A percentile compares a stretch with the other conserved stretches of the same genome.
phyloP scores from a whole-genome alignment of 805 yeast genomes.

The Brettanomyces bruxellensis region DNA sequence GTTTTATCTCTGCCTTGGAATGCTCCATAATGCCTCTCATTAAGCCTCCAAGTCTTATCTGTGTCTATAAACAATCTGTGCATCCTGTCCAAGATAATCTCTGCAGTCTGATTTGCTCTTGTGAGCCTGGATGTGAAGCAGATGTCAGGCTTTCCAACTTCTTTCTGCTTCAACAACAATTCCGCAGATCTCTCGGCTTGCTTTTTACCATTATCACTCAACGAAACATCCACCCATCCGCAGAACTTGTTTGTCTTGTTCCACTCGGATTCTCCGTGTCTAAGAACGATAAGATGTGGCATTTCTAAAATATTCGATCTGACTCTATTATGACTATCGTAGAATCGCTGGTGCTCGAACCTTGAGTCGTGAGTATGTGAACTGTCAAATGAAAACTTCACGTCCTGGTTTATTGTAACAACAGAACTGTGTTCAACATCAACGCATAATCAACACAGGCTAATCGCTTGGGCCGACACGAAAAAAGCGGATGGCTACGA shows the following conservation, averaged over 20 bases:
- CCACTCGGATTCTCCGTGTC: slow-evolving; percentile 82
- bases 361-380: too few species aligned
- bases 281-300: slow-evolving; percentile 40
- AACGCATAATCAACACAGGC: too few species aligned
- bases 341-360: too few species aligned
- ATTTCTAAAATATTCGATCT: slow-evolving; percentile 1
- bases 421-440: too few species aligned
- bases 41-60: slow-evolving; percentile 67
- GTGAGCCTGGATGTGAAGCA: slow-evolving; percentile 56
- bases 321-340: too few species aligned
- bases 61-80: slow-evolving; percentile 40
- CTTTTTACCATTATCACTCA: slow-evolving; percentile 55
- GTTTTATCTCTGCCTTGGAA: slow-evolving; percentile 74
- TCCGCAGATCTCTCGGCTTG: slow-evolving; percentile 64
- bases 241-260: slow-evolving; percentile 69
- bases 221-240: slow-evolving; percentile 76
- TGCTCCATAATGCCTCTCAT: slow-evolving; percentile 79
- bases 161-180: slow-evolving; percentile 42
- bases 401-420: too few species aligned
- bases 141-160: slow-evolving; percentile 28
- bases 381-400: too few species aligned
- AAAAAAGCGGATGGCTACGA: too few species aligned
- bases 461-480: too few species aligned
- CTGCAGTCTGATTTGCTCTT: slow-evolving; percentile 68
- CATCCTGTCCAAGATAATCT: slow-evolving; percentile 51